Conservation (phyloP, 2,329 filamentous ascomycete species). For the Xylaria multiplex region DNA sequence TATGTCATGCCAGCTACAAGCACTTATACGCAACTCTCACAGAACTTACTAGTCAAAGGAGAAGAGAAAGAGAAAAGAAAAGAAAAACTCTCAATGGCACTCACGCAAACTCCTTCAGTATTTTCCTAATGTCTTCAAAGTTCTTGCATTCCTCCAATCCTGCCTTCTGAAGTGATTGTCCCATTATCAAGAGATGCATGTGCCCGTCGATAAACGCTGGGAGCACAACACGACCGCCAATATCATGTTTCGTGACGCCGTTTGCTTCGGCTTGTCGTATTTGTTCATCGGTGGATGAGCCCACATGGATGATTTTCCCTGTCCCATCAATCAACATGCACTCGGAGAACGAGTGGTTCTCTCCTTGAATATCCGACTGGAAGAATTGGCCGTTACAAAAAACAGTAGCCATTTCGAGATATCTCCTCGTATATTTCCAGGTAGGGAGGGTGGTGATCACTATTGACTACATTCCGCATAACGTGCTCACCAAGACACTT, state of each 20-base stretch:
- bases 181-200: conserved; percentile 66
- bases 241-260: conserved; percentile 47
- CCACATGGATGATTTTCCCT: conserved; percentile 52
- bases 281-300: conserved; percentile 47
- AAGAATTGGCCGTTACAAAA: conserved; percentile 69
- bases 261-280: conserved; percentile 45
- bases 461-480: background rate
- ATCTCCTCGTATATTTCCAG: background rate
- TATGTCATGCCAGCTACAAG: background rate
- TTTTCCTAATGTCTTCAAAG: conserved; percentile 59
- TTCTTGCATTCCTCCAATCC: conserved; percentile 58
- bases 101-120: conserved; percentile 57
- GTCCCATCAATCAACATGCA: conserved; percentile 51
- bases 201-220: conserved; percentile 68
- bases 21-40: no score
- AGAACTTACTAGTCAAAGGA: background rate
- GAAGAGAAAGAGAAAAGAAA: background rate
- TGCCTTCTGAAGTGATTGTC: conserved; percentile 63
- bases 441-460: conserved; percentile 1
- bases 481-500: background rate
- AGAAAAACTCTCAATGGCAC: conserved; percentile 3
- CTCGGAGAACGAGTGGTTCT: conserved; percentile 49
- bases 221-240: conserved; percentile 56
- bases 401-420: conserved; percentile 59
- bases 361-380: conserved; percentile 54